These are phyloP conservation scores for Rhinocladiella mackenziei DNA, from an alignment of 2,329 filamentous ascomycete species.

Conservation along the genomic window DNA sequence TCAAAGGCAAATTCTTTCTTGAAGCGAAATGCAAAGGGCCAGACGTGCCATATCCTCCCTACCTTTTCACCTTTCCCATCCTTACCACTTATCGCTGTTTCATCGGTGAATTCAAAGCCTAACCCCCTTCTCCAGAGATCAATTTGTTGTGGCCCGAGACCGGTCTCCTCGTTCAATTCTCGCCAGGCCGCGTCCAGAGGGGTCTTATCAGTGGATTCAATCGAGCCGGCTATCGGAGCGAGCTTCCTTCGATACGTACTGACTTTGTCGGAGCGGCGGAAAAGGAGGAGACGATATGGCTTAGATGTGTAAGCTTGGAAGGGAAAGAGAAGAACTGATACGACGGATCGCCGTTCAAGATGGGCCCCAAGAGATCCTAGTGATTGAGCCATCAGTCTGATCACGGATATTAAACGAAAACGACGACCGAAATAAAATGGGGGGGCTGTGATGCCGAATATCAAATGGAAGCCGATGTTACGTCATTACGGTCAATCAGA, in stretches of 20 bases:
- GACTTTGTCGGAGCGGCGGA: slow-evolving; percentile 58
- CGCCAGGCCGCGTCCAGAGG: slow-evolving; percentile 58
- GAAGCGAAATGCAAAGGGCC: slow-evolving; percentile 55
- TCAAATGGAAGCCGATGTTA: no score
- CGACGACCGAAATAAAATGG: no score
- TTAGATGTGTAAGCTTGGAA: slow-evolving; percentile 22
- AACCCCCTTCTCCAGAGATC: slow-evolving; percentile 55
- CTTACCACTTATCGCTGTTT: slow-evolving; percentile 35
- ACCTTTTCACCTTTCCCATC: slow-evolving; percentile 6
- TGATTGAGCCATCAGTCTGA: slow-evolving; percentile 4
- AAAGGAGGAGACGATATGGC: slow-evolving; percentile 53
- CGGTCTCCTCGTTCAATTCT: slow-evolving; percentile 61
- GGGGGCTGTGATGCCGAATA: no score
- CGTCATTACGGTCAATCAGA: no score
- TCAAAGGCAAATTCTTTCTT: slow-evolving; percentile 20
- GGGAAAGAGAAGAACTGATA: slow-evolving; percentile 45
- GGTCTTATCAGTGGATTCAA: slow-evolving; percentile 51
- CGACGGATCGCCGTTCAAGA: slow-evolving; percentile 34
- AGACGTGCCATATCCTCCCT: slow-evolving; percentile 51
- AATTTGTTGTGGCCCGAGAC: slow-evolving; percentile 47
- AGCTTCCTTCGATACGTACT: slow-evolving; percentile 58
- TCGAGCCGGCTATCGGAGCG: slow-evolving; percentile 59
- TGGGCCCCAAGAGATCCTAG: not conserved
- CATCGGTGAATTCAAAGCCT: slow-evolving; percentile 55
- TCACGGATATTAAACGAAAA: no score